Evolutionary conservation across 2,329 filamentous ascomycete genomes (phyloP).

Genomic region (Aschersonia sp.): DNA sequence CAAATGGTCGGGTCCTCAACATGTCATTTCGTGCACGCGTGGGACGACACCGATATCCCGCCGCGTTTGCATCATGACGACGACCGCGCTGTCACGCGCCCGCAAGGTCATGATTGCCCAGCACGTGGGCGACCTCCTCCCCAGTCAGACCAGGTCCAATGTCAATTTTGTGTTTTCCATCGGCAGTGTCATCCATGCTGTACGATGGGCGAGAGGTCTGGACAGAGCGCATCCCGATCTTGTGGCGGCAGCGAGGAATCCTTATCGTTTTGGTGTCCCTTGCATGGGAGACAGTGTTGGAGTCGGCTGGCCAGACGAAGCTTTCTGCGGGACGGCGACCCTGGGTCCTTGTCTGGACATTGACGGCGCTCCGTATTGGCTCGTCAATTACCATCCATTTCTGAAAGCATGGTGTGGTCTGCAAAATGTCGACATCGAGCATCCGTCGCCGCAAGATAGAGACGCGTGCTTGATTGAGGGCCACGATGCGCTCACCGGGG

Average conservation of each 20-base stretch:
- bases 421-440: slow-evolving; percentile 17
- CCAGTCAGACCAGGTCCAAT: slow-evolving; percentile 13
- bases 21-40: slow-evolving; percentile 23
- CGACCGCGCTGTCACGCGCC: slow-evolving; percentile 16
- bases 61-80: slow-evolving; percentile 26
- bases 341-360: slow-evolving; percentile 25
- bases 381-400: slow-evolving; percentile 30
- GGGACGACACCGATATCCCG: slow-evolving; percentile 19
- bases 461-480: slow-evolving; percentile 17
- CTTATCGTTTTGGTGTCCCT: slow-evolving; percentile 25
- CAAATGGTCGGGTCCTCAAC: slow-evolving; percentile 23
- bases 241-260: slow-evolving; percentile 24
- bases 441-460: slow-evolving; percentile 27
- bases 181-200: slow-evolving; percentile 20
- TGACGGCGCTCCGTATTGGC: slow-evolving; percentile 23
- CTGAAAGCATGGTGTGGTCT: slow-evolving; percentile 17
- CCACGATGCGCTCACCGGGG: slow-evolving; percentile 20
- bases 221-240: slow-evolving; percentile 23
- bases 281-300: slow-evolving; percentile 33
- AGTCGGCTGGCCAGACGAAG: slow-evolving; percentile 12
- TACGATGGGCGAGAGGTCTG: slow-evolving; percentile 25
- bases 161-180: slow-evolving; percentile 23
- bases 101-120: slow-evolving; percentile 22
- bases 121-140: slow-evolving; percentile 26
- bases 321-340: slow-evolving; percentile 23